Percentiles rank a stretch among this genome's conserved stretches.
Conservation (phyloP, 176 grass and related monocot species). For the Zoysia japonica region DNA sequence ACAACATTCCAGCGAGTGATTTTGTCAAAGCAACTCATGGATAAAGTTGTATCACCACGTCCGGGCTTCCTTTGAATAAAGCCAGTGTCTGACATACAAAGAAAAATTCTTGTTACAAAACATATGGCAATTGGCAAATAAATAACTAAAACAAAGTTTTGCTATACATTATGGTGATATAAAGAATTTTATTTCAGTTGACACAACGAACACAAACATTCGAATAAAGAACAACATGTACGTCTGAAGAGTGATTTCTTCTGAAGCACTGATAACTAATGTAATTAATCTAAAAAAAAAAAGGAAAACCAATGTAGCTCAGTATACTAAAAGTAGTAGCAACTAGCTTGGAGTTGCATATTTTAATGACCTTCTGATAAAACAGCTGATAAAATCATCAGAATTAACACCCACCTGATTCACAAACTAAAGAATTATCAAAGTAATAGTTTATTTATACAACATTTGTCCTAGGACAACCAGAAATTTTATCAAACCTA, state of each 20-base stretch:
- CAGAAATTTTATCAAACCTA: background rate
- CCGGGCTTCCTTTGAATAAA: constrained; percentile 79
- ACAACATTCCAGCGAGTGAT: constrained; percentile 76
- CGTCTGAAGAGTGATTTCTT: background rate
- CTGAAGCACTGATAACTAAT: background rate
- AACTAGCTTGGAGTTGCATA: background rate
- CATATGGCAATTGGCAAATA: background rate
- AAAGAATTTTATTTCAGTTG: constrained; percentile 9
- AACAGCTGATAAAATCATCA: background rate
- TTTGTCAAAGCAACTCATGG: constrained; percentile 90
- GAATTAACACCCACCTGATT: background rate
- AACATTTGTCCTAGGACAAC: background rate
- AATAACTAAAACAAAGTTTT: background rate
- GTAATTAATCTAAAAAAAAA: background rate
- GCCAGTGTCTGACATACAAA: constrained; percentile 35
- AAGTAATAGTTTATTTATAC: background rate
- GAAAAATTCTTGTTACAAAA: background rate
- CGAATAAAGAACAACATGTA: background rate
- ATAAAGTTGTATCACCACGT: constrained; percentile 76
- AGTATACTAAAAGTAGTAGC: background rate
- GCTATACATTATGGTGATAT: background rate
- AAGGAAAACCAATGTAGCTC: too few species aligned
- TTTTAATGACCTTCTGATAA: background rate
- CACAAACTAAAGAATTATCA: background rate
- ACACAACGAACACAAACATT: background rate